Evolutionary conservation across 768 basidiomycete genomes (phyloP).

Genomic region (Epithele typhae): DNA sequence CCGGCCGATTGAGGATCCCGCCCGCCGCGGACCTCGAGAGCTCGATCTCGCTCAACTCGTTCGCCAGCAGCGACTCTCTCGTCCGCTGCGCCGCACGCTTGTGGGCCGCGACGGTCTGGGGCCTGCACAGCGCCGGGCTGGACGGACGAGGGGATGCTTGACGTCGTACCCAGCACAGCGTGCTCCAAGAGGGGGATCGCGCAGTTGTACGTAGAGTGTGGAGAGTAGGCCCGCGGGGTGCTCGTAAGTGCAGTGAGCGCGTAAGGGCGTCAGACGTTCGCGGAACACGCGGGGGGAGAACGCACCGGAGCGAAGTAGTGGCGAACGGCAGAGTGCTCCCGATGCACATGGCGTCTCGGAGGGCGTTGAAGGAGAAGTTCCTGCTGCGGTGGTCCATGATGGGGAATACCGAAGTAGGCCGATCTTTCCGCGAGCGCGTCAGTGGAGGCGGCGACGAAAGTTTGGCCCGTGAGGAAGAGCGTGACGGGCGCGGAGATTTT

Average conservation of each 20-base stretch:
- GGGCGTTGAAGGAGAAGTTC: constrained; percentile 93
- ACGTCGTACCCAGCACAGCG: no score
- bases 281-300: background rate
- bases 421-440: constrained; percentile 88
- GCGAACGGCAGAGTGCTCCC: constrained; percentile 90
- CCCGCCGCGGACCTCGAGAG: no score
- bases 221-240: constrained; percentile 81
- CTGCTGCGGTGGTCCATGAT: constrained; percentile 90
- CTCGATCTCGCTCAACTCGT: no score
- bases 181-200: constrained; percentile 76
- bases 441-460: constrained; percentile 84
- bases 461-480: constrained; percentile 70
- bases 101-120: no score
- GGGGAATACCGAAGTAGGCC: constrained; percentile 84
- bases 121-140: no score
- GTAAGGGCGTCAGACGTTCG: background rate
- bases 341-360: constrained; percentile 95
- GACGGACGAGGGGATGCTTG: no score
- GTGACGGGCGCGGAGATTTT: constrained; percentile 54
- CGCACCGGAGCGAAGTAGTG: constrained; percentile 83
- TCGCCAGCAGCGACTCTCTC: no score
- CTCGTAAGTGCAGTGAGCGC: constrained; percentile 65
- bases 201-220: constrained; percentile 82
- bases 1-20: no score
- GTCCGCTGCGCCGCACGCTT: no score